These are phyloP conservation scores for Rhododendron williamsianum DNA, from an alignment of 148 eudicot species.

Conservation along the genomic window DNA sequence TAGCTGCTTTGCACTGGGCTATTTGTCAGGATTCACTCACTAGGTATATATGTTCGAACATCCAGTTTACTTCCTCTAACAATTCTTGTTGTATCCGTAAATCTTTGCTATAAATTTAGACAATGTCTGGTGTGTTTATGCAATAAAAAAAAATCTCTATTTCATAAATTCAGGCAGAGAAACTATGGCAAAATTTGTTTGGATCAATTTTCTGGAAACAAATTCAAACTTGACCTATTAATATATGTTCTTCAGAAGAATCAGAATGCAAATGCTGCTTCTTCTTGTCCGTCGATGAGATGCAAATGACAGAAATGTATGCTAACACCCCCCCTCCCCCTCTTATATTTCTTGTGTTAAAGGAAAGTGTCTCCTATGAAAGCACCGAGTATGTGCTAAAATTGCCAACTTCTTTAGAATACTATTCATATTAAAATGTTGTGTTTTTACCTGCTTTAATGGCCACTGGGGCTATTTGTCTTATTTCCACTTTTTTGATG, in stretches of 20 bases:
- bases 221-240: background rate
- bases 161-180: background rate
- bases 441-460: background rate
- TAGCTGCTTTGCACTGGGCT: constrained; percentile 3
- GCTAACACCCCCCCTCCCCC: background rate
- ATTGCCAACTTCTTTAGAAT: background rate
- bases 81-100: background rate
- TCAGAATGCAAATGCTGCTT: background rate
- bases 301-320: background rate
- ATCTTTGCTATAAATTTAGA: background rate
- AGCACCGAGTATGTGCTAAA: background rate
- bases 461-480: background rate
- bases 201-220: background rate
- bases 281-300: background rate
- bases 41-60: background rate
- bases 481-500: background rate
- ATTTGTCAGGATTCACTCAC: constrained; percentile 2
- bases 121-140: background rate
- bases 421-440: background rate
- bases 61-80: background rate
- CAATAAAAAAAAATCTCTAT: background rate
- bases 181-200: background rate
- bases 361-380: background rate
- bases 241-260: background rate
- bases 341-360: background rate